phyloP scores from a whole-genome alignment of 1,284 basidiomycete genomes.

The Rhodotorula sp. region DNA sequence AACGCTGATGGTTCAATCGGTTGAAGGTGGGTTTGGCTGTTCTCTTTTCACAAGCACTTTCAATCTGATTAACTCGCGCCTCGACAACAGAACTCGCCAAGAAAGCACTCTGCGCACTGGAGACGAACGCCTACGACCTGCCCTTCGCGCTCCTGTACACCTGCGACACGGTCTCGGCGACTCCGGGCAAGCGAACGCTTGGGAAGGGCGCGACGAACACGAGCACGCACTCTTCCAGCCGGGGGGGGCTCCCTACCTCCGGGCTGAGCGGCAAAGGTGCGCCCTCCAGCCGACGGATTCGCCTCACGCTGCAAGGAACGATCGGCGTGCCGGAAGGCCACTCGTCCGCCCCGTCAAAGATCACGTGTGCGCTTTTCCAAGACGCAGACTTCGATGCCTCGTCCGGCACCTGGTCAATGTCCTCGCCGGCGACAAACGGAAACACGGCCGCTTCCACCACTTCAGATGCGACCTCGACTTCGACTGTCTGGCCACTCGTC shows the following conservation, averaged over 20 bases:
- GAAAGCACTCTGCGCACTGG: constrained; percentile 13
- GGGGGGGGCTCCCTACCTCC: background rate
- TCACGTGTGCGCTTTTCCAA: constrained; percentile 11
- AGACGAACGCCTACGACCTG: constrained; percentile 37
- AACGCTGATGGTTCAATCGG: constrained; percentile 30
- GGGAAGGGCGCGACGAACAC: background rate
- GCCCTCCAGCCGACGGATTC: background rate
- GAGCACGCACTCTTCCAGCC: background rate
- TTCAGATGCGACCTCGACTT: background rate
- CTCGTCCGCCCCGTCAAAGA: constrained; percentile 15
- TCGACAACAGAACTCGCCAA: constrained; percentile 20
- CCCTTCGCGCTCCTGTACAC: constrained; percentile 38
- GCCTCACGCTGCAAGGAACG: constrained; percentile 16
- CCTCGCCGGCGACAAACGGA: background rate
- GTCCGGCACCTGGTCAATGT: constrained; percentile 1
- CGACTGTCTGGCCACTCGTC: constrained; percentile 30
- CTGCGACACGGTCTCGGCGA: constrained; percentile 9
- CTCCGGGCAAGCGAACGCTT: background rate
- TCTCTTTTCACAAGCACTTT: no score
- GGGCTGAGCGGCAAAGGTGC: background rate
- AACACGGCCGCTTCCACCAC: background rate
- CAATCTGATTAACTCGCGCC: no score
- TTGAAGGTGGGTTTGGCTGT: constrained; percentile 7
- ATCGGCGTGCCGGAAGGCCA: constrained; percentile 29
- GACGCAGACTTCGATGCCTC: background rate